Base-by-base conservation (phyloP, 2,329 filamentous ascomycete species). In the Thielaviopsis populi region DNA sequence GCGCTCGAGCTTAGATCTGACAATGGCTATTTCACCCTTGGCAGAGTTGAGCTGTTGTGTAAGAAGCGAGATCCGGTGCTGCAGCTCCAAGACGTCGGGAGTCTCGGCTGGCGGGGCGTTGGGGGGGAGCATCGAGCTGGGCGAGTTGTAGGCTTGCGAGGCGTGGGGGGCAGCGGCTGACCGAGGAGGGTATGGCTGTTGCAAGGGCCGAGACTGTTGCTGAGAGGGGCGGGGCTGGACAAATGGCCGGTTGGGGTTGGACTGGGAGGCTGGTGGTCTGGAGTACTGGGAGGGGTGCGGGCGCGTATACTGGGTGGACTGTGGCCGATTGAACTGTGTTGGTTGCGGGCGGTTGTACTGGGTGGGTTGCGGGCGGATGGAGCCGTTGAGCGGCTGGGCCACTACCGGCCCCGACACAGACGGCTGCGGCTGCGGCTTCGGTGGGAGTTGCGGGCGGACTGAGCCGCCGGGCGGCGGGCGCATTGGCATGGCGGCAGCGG, bases 21-120 rank as follows among this genome's bases (percentile, higher is more conserved):
- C 78, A 66, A 91, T 90, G 61, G 86, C 80, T 33, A 84, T 84
- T 71, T 91, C 88, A 60, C 89, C 89, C 19, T 82, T 77, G 68
- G 88, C 87, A 2, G 80, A 79, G 63, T 78, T 78, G 17, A 86
- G 77, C 60, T 84, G 81, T 5, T 1, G 67, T 59, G 11, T 60
- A 63, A 30, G 61, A 19, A 46, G 61, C 3, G 43, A 24, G 8
- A 41, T 42, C 3, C n/a, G 27, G 1, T 19, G 19, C 37, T 50
- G 61, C 30, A 40, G 1, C 15, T 50, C 40, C 13, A 37, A 13
- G 27, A n/a, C 53, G 10, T 56, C 27, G 17, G 53, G 7, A 33
- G 30, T 10, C 11, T 37, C 53, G 8, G 1, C 8, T 27, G 27
- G 7, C 6, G 53, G 6, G 4, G 13, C 27, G 30, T 33, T n/a